Evolutionary conservation across 2,329 filamentous ascomycete genomes (phyloP).

Genomic region (Alternaria sp.): DNA sequence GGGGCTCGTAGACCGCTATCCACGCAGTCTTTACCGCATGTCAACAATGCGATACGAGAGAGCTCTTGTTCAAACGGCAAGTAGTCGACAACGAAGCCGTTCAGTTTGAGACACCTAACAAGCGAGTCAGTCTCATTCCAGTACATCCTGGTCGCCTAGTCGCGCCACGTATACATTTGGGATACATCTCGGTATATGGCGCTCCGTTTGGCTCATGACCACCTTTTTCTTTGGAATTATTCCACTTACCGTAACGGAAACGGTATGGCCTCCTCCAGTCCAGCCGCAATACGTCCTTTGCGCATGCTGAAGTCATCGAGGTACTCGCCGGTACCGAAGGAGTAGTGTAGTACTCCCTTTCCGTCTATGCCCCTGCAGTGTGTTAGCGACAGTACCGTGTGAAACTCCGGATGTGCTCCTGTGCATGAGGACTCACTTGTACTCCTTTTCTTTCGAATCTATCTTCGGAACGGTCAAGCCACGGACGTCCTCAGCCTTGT

Average conservation of each 20-base stretch:
- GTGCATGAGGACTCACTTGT: slow-evolving; percentile 24
- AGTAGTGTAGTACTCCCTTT: slow-evolving; percentile 36
- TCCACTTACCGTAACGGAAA: slow-evolving; percentile 27
- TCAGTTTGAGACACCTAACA: slow-evolving; percentile 34
- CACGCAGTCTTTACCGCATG: slow-evolving; percentile 33
- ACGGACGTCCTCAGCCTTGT: slow-evolving; percentile 26
- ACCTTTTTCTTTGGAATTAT: not conserved
- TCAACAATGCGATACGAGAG: slow-evolving; percentile 26
- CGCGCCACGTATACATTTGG: not conserved
- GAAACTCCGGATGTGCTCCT: not conserved
- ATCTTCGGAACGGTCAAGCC: slow-evolving; percentile 27
- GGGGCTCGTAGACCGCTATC: slow-evolving; percentile 38
- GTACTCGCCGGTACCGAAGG: slow-evolving; percentile 41
- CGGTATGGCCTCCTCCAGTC: slow-evolving; percentile 25
- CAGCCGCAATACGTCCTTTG: slow-evolving; percentile 38
- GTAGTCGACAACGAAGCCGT: slow-evolving; percentile 44
- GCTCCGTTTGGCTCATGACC: not conserved
- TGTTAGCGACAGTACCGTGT: not conserved
- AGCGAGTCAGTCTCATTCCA: not conserved
- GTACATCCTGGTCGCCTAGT: not conserved
- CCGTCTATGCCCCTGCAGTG: slow-evolving; percentile 34
- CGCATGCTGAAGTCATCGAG: slow-evolving; percentile 41
- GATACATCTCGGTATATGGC: not conserved
- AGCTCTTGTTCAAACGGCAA: slow-evolving; percentile 39
- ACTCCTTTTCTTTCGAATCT: slow-evolving; percentile 21